Percentiles rank a stretch among this genome's conserved stretches.
Conservation (phyloP, 257 asterid species). For the Ehretia macrophylla region DNA sequence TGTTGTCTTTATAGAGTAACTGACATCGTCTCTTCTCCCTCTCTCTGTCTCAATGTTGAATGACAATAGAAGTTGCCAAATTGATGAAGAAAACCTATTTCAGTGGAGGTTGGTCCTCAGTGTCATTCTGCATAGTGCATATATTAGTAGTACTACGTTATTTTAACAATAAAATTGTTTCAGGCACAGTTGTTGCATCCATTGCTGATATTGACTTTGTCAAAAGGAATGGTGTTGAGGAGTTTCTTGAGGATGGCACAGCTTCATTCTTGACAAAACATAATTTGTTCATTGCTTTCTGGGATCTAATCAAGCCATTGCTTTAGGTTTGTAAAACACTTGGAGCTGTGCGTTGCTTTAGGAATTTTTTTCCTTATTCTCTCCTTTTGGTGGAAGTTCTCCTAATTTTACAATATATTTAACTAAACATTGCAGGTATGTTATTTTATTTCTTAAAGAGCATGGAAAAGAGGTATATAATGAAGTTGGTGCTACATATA, state of each 20-base stretch:
- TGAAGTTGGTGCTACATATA: no score
- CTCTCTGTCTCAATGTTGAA: constrained; percentile 1
- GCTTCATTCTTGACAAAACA: constrained; percentile 71
- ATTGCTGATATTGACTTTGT: constrained; percentile 83
- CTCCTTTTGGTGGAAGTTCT: no score
- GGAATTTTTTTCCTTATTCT: no score
- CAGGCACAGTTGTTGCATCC: constrained; percentile 97
- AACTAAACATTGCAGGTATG: no score
- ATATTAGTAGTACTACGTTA: constrained; percentile 2
- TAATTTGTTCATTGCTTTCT: no score
- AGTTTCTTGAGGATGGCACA: constrained; percentile 91
- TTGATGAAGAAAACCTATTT: constrained; percentile 86
- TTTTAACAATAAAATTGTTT: constrained; percentile 18
- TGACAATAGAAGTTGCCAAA: constrained; percentile 62
- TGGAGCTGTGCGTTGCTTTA: no score
- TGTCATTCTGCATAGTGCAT: constrained; percentile 4
- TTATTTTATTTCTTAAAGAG: no score
- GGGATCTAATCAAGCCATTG: no score
- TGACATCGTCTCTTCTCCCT: constrained; percentile 15
- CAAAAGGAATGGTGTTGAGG: constrained; percentile 80
- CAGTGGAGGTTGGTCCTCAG: constrained; percentile 71
- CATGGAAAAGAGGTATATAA: no score
- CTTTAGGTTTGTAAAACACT: no score
- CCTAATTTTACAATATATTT: no score
- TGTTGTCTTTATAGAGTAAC: background rate